These are phyloP conservation scores for Gastrodia elata DNA, from an alignment of 106 monocot genomes.

Conservation along the genomic window DNA sequence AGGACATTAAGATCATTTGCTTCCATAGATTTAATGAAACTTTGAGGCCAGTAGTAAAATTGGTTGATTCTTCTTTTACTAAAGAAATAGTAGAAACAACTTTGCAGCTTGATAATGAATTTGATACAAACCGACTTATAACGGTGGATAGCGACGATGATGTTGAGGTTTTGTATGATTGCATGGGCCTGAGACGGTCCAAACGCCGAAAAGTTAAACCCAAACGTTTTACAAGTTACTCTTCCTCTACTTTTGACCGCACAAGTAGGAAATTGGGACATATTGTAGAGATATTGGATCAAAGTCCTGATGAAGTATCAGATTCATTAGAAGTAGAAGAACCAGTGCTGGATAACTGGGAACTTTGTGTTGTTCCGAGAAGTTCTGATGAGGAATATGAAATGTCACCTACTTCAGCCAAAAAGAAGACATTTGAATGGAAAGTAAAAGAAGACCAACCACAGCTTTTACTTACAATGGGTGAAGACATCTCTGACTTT, in stretches of 20 bases:
- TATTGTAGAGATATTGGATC: conserved; percentile 7
- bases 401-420: background rate
- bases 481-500: conserved; percentile 2
- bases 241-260: conserved; percentile 25
- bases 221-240: conserved; percentile 39
- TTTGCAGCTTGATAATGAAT: conserved; percentile 5
- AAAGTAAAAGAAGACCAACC: background rate
- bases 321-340: conserved; percentile 12
- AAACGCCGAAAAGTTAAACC: conserved; percentile 42
- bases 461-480: conserved; percentile 7
- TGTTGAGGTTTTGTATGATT: conserved; percentile 38
- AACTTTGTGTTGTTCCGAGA: background rate
- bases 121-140: background rate
- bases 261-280: background rate
- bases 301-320: background rate
- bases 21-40: conserved; percentile 20
- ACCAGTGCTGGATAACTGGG: conserved; percentile 2
- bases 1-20: conserved; percentile 22
- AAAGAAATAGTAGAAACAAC: background rate
- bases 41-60: conserved; percentile 25
- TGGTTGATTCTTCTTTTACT: conserved; percentile 4
- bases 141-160: conserved; percentile 20
- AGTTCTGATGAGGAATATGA: conserved; percentile 7
- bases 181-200: conserved; percentile 37
- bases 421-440: background rate